Percentiles rank a stretch among this genome's conserved stretches.
phyloP scores from a whole-genome alignment of 805 yeast genomes.

The Saccharomycopsis lassenensis region DNA sequence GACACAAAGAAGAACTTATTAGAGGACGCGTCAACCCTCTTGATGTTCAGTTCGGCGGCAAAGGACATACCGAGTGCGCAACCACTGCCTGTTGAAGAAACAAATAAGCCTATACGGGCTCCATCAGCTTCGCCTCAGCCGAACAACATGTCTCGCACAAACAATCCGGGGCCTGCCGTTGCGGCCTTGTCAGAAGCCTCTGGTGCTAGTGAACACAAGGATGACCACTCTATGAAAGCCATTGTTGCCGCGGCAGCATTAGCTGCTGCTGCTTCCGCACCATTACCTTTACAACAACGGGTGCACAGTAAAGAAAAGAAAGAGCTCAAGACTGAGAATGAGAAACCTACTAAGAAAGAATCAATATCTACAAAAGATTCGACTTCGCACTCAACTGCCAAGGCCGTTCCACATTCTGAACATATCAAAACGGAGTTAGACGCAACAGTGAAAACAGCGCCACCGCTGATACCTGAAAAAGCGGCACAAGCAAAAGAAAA shows the following conservation, averaged over 20 bases:
- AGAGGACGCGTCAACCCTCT: too few species aligned
- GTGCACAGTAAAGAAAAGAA: background rate
- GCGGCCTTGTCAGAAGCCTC: constrained; percentile 10
- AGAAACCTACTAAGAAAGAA: constrained; percentile 10
- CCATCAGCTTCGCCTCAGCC: constrained; percentile 1
- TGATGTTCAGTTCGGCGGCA: too few species aligned
- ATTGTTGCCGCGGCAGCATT: constrained; percentile 75
- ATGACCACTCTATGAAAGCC: constrained; percentile 31
- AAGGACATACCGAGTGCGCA: too few species aligned
- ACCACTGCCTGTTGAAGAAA: too few species aligned
- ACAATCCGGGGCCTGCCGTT: constrained; percentile 19
- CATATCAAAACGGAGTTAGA: too few species aligned
- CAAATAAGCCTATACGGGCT: too few species aligned
- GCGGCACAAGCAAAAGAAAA: constrained; percentile 5
- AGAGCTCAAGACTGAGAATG: constrained; percentile 1
- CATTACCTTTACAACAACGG: constrained; percentile 39
- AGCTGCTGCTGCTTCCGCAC: constrained; percentile 73
- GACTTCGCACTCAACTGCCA: too few species aligned
- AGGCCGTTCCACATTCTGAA: too few species aligned
- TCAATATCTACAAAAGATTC: constrained; percentile 1
- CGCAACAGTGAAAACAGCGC: background rate
- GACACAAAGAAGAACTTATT: too few species aligned
- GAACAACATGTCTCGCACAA: too few species aligned
- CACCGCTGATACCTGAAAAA: background rate
- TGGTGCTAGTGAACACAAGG: constrained; percentile 13